Evolutionary conservation across 352 stramenopile genomes (phyloP).

Genomic region (Albugo laibachii): DNA sequence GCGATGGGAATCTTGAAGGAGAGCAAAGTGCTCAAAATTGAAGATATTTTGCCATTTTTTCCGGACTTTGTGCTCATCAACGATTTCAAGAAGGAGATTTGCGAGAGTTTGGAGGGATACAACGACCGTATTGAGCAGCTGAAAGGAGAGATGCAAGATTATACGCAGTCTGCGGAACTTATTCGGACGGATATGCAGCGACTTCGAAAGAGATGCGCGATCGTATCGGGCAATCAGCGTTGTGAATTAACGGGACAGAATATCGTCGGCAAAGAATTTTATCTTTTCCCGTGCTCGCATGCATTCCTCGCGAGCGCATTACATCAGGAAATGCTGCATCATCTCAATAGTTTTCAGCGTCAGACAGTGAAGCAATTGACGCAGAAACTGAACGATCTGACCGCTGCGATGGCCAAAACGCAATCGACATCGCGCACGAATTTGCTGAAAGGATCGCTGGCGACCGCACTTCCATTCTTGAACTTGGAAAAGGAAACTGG

Average conservation of each 20-base stretch:
- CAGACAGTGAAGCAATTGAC: slow-evolving; percentile 82
- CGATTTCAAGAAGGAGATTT: slow-evolving; percentile 91
- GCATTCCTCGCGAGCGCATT: slow-evolving; percentile 85
- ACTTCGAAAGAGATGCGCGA: slow-evolving; percentile 64
- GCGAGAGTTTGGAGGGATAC: slow-evolving; percentile 80
- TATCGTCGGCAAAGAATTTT: slow-evolving; percentile 83
- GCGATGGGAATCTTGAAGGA: slow-evolving; percentile 76
- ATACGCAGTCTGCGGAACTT: slow-evolving; percentile 76
- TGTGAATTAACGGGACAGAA: slow-evolving; percentile 81
- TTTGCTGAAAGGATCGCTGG: slow-evolving; percentile 54
- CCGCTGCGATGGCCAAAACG: slow-evolving; percentile 24
- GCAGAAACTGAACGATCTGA: slow-evolving; percentile 73
- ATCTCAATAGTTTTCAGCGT: slow-evolving; percentile 74
- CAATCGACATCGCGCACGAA: slow-evolving; percentile 23
- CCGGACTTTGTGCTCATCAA: slow-evolving; percentile 91
- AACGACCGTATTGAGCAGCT: slow-evolving; percentile 83
- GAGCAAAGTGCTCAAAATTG: slow-evolving; percentile 77
- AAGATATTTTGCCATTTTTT: slow-evolving; percentile 90
- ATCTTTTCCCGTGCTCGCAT: slow-evolving; percentile 88
- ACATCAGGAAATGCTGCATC: slow-evolving; percentile 75
- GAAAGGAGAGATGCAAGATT: slow-evolving; percentile 87
- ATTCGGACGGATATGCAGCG: slow-evolving; percentile 82
- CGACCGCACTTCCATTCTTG: slow-evolving; percentile 27
- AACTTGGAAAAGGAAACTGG: slow-evolving; percentile 61
- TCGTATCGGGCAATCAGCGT: slow-evolving; percentile 74